Percentiles rank a stretch among this genome's conserved stretches.
Conservation (phyloP, 768 basidiomycete genomes). For the Tricholoma terreum region DNA sequence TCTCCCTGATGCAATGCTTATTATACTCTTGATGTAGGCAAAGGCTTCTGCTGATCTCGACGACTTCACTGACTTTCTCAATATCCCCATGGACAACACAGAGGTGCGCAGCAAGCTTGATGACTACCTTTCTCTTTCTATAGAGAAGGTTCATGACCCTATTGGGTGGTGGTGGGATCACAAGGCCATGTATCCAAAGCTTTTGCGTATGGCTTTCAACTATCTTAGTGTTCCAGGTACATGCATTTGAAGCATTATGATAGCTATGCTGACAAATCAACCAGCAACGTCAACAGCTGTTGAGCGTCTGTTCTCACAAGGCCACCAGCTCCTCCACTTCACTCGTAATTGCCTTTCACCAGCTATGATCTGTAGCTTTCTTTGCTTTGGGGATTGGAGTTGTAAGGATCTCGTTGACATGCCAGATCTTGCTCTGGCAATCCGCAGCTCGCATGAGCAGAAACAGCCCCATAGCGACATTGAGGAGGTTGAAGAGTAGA, state of each 20-base stretch:
- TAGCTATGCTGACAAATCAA: not conserved
- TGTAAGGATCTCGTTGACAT: not conserved
- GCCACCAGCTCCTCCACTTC: not conserved
- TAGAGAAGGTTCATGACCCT: not conserved
- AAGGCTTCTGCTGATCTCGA: not conserved
- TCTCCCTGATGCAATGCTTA: not conserved
- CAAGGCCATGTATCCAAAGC: not conserved
- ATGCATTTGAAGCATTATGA: not conserved
- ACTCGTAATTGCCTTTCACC: not conserved
- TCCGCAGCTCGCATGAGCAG: not conserved
- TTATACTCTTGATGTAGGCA: not conserved
- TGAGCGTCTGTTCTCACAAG: not conserved
- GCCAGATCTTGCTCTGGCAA: not conserved
- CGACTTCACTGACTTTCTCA: not conserved
- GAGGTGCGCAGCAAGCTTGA: not conserved
- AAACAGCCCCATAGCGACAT: not conserved
- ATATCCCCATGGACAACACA: not conserved
- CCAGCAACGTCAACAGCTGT: not conserved
- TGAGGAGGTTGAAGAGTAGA: not conserved
- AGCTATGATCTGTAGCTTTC: not conserved
- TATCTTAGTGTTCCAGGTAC: too few relatives aligned
- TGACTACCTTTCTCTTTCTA: not conserved
- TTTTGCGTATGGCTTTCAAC: not conserved
- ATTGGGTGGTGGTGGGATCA: too few relatives aligned
- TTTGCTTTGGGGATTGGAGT: not conserved